Evolutionary conservation across 768 basidiomycete species (phyloP).

Genomic region (Psilocybe tampanensis): DNA sequence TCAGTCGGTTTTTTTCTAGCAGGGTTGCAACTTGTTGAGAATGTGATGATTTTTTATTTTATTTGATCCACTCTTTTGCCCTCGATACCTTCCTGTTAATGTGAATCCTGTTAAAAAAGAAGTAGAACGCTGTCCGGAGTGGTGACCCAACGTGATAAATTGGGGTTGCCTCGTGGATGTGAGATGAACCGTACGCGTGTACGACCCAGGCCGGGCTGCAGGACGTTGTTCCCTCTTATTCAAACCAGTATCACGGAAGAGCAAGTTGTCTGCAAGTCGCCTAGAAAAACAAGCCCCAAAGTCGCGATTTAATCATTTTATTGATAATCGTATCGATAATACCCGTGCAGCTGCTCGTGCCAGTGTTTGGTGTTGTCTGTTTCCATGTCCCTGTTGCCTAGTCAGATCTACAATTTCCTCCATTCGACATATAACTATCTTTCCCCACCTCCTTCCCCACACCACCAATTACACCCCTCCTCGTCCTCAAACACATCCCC

Average conservation of each 20-base stretch:
- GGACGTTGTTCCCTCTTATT: neutral
- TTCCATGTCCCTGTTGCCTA: slow-evolving; percentile 29
- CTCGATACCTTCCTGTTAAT: neutral
- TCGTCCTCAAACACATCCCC: slow-evolving; percentile 19
- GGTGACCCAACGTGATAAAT: neutral
- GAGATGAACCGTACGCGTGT: neutral
- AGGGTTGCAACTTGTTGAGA: neutral
- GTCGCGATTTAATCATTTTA: slow-evolving; percentile 10
- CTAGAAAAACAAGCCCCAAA: neutral
- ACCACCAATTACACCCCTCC: slow-evolving; percentile 28
- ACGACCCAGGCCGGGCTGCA: neutral
- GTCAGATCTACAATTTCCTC: slow-evolving; percentile 47
- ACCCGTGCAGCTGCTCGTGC: slow-evolving; percentile 5
- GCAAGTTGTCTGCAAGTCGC: slow-evolving; percentile 1
- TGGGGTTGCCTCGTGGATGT: neutral
- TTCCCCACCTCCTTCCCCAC: slow-evolving; percentile 40
- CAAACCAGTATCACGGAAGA: neutral
- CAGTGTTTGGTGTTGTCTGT: slow-evolving; percentile 30
- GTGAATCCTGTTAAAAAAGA: neutral
- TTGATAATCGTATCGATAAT: slow-evolving; percentile 15
- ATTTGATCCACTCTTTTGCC: neutral
- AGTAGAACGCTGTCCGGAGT: neutral
- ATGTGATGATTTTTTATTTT: neutral
- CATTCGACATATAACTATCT: slow-evolving; percentile 64
- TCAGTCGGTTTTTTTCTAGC: neutral